A percentile compares a stretch with the other conserved stretches of the same genome.
phyloP scores from a whole-genome alignment of 257 asterid species.

The Sherardia arvensis region DNA sequence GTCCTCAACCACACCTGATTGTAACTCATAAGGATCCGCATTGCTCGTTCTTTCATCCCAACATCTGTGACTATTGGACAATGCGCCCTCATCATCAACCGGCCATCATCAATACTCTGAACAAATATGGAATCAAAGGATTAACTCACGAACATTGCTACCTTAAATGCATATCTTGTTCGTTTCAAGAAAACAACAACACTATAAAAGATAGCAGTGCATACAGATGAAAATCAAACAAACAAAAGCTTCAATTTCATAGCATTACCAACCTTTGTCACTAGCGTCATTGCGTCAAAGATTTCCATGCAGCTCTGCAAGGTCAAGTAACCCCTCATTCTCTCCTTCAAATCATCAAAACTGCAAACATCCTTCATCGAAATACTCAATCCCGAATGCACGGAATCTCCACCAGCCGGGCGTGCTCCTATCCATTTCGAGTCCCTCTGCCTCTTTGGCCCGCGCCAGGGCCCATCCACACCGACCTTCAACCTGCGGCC shows the following conservation, averaged over 20 bases:
- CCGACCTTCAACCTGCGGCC: conserved; percentile 44
- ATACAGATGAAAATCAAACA: not conserved
- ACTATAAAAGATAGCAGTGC: not conserved
- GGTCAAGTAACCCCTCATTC: conserved; percentile 75
- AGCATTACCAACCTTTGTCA: conserved; percentile 52
- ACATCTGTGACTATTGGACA: conserved; percentile 95
- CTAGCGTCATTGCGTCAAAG: conserved; percentile 63
- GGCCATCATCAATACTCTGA: conserved; percentile 86
- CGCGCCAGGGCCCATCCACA: conserved; percentile 74
- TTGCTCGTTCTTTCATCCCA: conserved; percentile 80
- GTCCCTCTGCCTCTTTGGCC: conserved; percentile 78
- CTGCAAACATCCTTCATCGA: conserved; percentile 83
- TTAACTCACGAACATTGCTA: not conserved
- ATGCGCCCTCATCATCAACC: conserved; percentile 75
- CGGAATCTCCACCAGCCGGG: conserved; percentile 27
- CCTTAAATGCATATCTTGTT: not conserved
- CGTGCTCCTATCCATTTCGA: conserved; percentile 35
- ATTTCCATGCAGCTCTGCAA: conserved; percentile 59
- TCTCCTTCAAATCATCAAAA: conserved; percentile 78
- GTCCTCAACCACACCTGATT: conserved; percentile 80
- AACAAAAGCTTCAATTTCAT: not conserved
- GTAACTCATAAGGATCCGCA: conserved; percentile 68
- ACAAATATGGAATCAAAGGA: not conserved
- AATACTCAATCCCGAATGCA: conserved; percentile 39
- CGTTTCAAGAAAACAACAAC: not conserved